Base-by-base conservation (phyloP, 805 yeast species). In the Sporopachydermia lactativora region DNA sequence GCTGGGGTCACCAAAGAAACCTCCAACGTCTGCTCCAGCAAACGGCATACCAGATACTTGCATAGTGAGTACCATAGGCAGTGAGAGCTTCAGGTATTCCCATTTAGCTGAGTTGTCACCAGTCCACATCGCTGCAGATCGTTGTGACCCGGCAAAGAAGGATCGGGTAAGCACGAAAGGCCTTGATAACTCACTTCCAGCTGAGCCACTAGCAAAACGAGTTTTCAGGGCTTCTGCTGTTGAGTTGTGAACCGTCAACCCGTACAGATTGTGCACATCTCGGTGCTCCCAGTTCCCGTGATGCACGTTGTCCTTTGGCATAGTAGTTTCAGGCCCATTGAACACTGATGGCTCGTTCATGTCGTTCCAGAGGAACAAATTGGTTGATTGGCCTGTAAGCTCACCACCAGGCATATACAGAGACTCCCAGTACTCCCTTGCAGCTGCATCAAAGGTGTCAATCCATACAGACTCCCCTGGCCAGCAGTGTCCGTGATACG, bases 291-390 rank as follows among this genome's bases (percentile, higher is more conserved):
- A 77, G 14, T 75, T 71, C 3, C 85, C 94, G 53, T 64, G 70
- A 49, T 89, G 96, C 34, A 88, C 50, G 16, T 71, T 60, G 57
- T 86, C 95, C 50, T 81, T 81, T 24, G 94, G 94, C 15, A 92
- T 76, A 0, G 94, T 64, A 0, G 96, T 85, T 57, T 92, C 98
- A 1, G 97, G 95, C 2, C 97, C 98, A 49, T 79, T 74, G 55
- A 92, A 92, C 3, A 92, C 80, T 0, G 96, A 84, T 1, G 97
- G 96, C 60, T 92, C 99, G 59, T 82, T 84, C 99, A 92, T 92
- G 57, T 92, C 98, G 58, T 89, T 92, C 99, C 99, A 92, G 15
- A 92, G 62, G 52, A 79, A 79, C 38, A 85, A 58, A 52, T 92
- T 92, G 11, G 70, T 63, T 5, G 80, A 70, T 36, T 61, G 51